A percentile compares a stretch with the other conserved stretches of the same genome.
Conservation (phyloP, 176 grass and related monocot species). For the Phoenix dactylifera region DNA sequence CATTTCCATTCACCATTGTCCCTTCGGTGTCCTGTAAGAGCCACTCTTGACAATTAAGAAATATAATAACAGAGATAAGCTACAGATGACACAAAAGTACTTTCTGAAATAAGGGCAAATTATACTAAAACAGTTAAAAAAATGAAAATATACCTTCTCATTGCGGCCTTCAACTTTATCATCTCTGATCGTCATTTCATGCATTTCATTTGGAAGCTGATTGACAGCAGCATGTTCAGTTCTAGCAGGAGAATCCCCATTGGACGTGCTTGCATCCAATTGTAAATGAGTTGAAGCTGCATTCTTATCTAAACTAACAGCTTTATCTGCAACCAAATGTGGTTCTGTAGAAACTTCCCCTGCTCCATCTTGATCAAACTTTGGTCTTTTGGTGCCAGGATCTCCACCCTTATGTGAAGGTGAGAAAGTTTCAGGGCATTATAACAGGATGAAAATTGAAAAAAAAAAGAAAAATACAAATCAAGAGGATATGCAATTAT, state of each 20-base stretch:
- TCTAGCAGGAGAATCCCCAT: background rate
- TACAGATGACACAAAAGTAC: background rate
- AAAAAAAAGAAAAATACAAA: background rate
- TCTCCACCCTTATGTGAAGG: constrained; percentile 10
- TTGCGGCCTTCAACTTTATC: constrained; percentile 11
- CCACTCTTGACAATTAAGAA: background rate
- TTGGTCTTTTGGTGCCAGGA: background rate
- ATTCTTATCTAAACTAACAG: background rate
- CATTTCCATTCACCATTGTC: constrained; percentile 4
- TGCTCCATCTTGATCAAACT: constrained; percentile 7
- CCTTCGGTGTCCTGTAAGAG: background rate
- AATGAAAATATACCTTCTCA: constrained; percentile 5
- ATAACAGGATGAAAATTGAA: too few species aligned
- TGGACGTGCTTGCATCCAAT: background rate
- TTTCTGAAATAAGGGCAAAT: background rate
- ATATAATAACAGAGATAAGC: background rate
- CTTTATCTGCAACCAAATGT: background rate
- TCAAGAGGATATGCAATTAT: too few species aligned
- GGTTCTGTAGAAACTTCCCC: background rate
- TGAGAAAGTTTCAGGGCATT: background rate
- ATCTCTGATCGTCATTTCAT: constrained; percentile 13
- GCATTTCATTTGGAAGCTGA: constrained; percentile 14
- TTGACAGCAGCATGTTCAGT: background rate
- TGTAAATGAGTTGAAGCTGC: background rate
- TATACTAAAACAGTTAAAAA: background rate